Evolutionary conservation across 2,329 filamentous ascomycete genomes (phyloP), one percentile per base, ranked within the genome.

Genomic region (Teratosphaeriaceae sp.): DNA sequence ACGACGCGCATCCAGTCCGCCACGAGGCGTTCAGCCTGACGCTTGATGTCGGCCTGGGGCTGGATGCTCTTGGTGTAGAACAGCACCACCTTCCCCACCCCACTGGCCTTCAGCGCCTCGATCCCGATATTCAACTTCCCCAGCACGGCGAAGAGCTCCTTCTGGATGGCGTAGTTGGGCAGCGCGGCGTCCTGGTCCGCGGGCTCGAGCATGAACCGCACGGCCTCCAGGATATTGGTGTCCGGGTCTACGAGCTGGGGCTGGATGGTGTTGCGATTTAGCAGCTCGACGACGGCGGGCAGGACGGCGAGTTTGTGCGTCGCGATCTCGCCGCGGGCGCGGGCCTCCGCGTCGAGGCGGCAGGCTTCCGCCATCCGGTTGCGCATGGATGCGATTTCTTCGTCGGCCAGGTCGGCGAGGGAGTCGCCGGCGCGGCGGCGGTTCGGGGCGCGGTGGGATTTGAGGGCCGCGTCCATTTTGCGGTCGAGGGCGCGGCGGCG

Each of bases 1-100:
- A 98, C 94, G 3, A 90, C 89, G 30, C 92, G 77, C 51, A 88
- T 95, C 92, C 92, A 98, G 62, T 97, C 90, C 44, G 86, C 87
- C 44, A 96, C 74, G n/a, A 97, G 73, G 38, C 85, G 80, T 70
- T 97, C 89, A 0, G 92, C 92, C 69, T 89, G 87, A 53, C 90
- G 82, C 73, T 96, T 96, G 72, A 98, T 96, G 48, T 75, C 77
- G 3, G 83, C 73, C 66, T 97, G 87, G 1, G 89, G 85, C 53
- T 87, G 84, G 70, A 89, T 94, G 72, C 86, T 94, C 67, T 89
- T 89, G 39, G 89, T 96, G 69, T 98, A 98, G 70, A 96, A 98
- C 49, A 94, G 79, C 40, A 96, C 84, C 37, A 98, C 88, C 65
- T 96, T 96, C 60, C 92, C 92, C 51, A 98, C 92, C 16, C 90